phyloP scores from a whole-genome alignment of 768 basidiomycete genomes.

The Lactarius sanguifluus region DNA sequence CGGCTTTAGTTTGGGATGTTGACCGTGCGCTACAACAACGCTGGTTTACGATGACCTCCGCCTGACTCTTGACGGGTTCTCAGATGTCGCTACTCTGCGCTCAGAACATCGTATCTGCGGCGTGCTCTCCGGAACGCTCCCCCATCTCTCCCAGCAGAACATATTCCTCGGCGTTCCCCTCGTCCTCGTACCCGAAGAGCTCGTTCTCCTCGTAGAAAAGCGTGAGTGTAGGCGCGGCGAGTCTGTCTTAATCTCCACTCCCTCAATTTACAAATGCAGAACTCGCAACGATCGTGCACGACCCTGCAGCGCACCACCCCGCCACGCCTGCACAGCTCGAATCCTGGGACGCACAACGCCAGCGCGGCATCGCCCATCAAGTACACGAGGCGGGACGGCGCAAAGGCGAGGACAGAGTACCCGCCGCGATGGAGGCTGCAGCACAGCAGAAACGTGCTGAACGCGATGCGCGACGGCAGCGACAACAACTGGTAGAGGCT shows the following conservation, averaged over 20 bases:
- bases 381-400: constrained; percentile 46
- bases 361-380: constrained; percentile 49
- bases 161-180: constrained; percentile 93
- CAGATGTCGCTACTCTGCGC: constrained; percentile 81
- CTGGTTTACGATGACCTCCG: not conserved
- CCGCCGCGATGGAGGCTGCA: constrained; percentile 45
- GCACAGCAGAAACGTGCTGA: constrained; percentile 72
- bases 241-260: not conserved
- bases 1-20: constrained; percentile 86
- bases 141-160: constrained; percentile 95
- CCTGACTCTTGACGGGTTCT: constrained; percentile 21
- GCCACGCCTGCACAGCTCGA: constrained; percentile 50
- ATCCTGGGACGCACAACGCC: constrained; percentile 53
- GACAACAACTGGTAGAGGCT: not conserved
- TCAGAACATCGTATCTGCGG: constrained; percentile 82
- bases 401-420: constrained; percentile 41
- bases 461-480: constrained; percentile 50
- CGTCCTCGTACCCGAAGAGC: constrained; percentile 88
- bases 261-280: constrained; percentile 28
- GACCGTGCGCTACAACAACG: constrained; percentile 52
- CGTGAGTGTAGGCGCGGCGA: constrained; percentile 46
- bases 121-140: constrained; percentile 84
- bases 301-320: constrained; percentile 54
- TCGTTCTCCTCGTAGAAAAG: constrained; percentile 79
- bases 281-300: constrained; percentile 74